phyloP scores from a whole-genome alignment of 306 rosid genomes.

The Cicer pinnatifidum region DNA sequence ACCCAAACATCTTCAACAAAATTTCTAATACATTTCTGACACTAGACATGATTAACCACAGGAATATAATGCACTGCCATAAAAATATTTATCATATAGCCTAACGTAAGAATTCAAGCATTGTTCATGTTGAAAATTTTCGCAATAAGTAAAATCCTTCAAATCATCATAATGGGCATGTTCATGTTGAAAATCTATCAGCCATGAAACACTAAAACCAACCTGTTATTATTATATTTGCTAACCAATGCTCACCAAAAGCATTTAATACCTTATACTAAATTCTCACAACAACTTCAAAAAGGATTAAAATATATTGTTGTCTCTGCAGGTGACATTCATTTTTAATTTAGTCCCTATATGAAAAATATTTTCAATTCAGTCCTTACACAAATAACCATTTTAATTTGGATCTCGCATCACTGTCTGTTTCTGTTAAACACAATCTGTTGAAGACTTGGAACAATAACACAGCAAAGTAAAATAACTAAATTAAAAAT shows the following conservation, averaged over 20 bases:
- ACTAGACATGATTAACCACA: conserved; percentile 9
- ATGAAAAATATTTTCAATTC: neutral
- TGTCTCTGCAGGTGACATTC: neutral
- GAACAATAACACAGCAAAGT: neutral
- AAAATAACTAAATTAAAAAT: conserved; percentile 5
- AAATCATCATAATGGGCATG: conserved; percentile 21
- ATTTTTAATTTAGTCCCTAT: neutral
- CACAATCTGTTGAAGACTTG: neutral
- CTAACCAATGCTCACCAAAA: neutral
- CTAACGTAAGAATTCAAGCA: neutral
- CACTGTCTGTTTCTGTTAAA: neutral
- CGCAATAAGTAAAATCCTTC: neutral
- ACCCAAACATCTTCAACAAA: conserved; percentile 21
- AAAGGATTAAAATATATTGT: conserved; percentile 4
- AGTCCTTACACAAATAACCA: neutral
- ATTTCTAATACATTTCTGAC: conserved; percentile 6
- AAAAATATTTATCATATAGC: conserved; percentile 26
- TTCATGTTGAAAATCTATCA: neutral
- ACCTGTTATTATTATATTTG: neutral
- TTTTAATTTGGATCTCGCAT: neutral
- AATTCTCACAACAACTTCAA: neutral
- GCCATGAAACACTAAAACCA: conserved; percentile 29
- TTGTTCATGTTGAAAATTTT: too few species aligned
- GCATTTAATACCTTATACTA: neutral
- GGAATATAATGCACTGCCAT: neutral